phyloP scores from a whole-genome alignment of 345 rosid genomes.

The Isatis tinctoria region DNA sequence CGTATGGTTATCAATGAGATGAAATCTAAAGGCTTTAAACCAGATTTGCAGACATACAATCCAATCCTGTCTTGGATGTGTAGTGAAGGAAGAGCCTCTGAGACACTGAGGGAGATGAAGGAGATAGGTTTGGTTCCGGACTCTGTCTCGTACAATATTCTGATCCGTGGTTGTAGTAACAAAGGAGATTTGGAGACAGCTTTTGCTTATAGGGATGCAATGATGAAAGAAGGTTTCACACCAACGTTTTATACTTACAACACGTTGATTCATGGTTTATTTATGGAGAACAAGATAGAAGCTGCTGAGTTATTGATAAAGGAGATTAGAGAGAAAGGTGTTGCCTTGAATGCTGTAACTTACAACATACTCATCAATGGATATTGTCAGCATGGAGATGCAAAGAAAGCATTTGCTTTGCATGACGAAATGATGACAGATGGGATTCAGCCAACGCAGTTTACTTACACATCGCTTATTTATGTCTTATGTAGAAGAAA shows the following conservation, averaged over 20 bases:
- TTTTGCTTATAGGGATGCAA: constrained; percentile 66
- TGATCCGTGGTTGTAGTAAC: constrained; percentile 77
- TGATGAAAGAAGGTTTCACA: constrained; percentile 56
- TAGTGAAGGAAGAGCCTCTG: constrained; percentile 58
- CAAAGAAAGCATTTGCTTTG: constrained; percentile 60
- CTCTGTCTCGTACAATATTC: constrained; percentile 70
- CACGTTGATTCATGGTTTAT: constrained; percentile 70
- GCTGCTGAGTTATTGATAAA: constrained; percentile 61
- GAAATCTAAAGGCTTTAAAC: constrained; percentile 56
- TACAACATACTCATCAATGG: constrained; percentile 88
- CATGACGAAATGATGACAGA: constrained; percentile 60
- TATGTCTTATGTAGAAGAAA: constrained; percentile 57
- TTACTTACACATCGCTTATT: constrained; percentile 77
- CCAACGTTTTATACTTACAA: constrained; percentile 81
- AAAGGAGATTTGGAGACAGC: constrained; percentile 63
- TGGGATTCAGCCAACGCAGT: constrained; percentile 61
- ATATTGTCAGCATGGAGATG: constrained; percentile 66
- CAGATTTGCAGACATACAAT: constrained; percentile 72
- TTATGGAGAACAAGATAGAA: constrained; percentile 59
- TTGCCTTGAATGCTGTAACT: constrained; percentile 58
- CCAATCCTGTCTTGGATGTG: constrained; percentile 78
- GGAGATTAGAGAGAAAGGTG: constrained; percentile 62
- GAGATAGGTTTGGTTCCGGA: constrained; percentile 59
- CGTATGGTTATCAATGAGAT: constrained; percentile 54
- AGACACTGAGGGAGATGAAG: constrained; percentile 54